phyloP scores from a whole-genome alignment of 2,329 filamentous ascomycete species.

The Reticulascus tulasneorum region DNA sequence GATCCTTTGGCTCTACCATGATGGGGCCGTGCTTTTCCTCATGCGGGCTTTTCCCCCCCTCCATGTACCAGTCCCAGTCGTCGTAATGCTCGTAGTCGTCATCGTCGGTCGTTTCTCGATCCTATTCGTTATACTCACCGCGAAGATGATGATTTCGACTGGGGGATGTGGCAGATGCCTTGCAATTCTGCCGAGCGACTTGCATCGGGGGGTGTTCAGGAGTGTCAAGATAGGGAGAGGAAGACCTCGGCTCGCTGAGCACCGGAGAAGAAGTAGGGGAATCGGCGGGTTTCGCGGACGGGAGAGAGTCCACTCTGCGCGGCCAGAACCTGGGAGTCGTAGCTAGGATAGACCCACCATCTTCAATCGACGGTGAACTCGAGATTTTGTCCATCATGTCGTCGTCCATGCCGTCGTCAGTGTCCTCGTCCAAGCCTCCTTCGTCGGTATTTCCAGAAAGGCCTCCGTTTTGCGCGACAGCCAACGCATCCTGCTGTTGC shows the following conservation, averaged over 20 bases:
- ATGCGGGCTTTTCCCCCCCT: constrained; percentile 3
- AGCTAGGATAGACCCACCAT: constrained; percentile 73
- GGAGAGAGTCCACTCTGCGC: constrained; percentile 39
- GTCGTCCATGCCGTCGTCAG: constrained; percentile 75
- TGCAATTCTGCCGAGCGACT: constrained; percentile 23
- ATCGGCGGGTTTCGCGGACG: constrained; percentile 24
- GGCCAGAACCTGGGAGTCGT: constrained; percentile 36
- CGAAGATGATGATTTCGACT: constrained; percentile 43
- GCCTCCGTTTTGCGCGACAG: constrained; percentile 59
- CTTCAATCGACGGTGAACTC: constrained; percentile 96
- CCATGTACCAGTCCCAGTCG: constrained; percentile 5
- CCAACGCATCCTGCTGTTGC: constrained; percentile 37
- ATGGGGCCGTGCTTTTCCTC: constrained; percentile 9
- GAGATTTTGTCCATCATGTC: constrained; percentile 99
- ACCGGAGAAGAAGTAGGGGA: constrained; percentile 25
- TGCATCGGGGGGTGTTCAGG: constrained; percentile 28
- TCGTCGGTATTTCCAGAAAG: constrained; percentile 48
- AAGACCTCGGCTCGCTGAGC: constrained; percentile 29
- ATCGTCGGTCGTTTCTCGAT: constrained; percentile 11
- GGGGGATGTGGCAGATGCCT: constrained; percentile 21
- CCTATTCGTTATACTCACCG: constrained; percentile 40
- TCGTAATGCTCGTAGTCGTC: constrained; percentile 14
- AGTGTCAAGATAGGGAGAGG: constrained; percentile 38
- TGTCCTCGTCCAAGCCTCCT: constrained; percentile 62
- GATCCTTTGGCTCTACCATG: constrained; percentile 1